Base-by-base conservation (phyloP, 2,329 filamentous ascomycete species). In the Xylaria sp. region DNA sequence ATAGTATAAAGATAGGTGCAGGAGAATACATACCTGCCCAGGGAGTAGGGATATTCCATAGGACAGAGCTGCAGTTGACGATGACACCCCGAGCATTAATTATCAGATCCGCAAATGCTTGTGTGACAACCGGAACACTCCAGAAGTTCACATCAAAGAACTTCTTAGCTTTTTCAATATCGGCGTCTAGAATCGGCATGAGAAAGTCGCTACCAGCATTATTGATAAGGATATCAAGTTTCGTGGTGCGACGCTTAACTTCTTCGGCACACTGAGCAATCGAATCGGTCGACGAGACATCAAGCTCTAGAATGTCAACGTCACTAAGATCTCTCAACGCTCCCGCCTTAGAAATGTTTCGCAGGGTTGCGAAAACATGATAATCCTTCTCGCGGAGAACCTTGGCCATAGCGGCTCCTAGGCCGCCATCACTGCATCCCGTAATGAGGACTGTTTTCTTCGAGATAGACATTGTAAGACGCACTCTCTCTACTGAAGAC, bases 281-380 rank as follows among this genome's bases (percentile, higher is more conserved):
- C 10, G 12, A 6, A 12, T 15, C 13, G 3, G 8, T 10, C 0
- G 50, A 65, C 1, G 61, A 34, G 1, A 71, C 66, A 20, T 71
- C 69, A 15, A 69, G 50, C 1, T 15, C 18, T 1, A 69, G 25
- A 2, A 63, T 8, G 3, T 13, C 18, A 9, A 69, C 59, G 15
- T 55, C 48, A 5, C 44, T 2, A 1, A 50, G 46, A 0, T 18
- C 3, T 2, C 44, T 25, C 1, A 69, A 54, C 0, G 13, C 28
- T 9, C 41, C 18, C 1, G 54, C 46, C 39, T 79, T 77, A 55
- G 73, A 70, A 7, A 73, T 68, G 39, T 74, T 70, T 2, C 80
- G 74, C 2, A 77, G 77, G 1, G 80, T 80, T 7, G 79, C 79
- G 58, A 80, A 78, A 52, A 82, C 79, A 39, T 75, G 76, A 44